Evolutionary conservation across 345 rosid genomes (phyloP), one percentile per base, ranked within the genome.

Genomic region (Hirschfeldia incana): DNA sequence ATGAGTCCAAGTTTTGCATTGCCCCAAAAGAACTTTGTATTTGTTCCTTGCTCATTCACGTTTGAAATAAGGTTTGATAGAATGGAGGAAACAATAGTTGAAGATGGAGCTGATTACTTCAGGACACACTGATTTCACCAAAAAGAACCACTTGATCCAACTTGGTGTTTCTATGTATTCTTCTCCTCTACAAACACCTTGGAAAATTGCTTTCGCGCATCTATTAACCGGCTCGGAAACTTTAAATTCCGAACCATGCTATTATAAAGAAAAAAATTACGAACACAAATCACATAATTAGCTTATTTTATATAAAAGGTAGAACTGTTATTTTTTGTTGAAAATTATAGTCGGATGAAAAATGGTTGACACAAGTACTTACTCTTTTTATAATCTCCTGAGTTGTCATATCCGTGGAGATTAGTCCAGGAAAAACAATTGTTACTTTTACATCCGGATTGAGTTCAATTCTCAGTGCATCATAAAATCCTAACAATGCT

Each of bases 91-190:
- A 59, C 2, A 59, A 26, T 59, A 59, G 63, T 59, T 59, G n/a
- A 26, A 59, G 30, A 59, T 59, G 63, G 63, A 59, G 32, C 4
- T 26, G 30, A 59, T 26, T 26, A 59, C 30, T 59, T 59, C 63
- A 59, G 63, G 63, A 10, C 63, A 59, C 63, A 59, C 32, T 9
- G 32, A 12, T 32, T 59, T 59, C 63, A 59, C 63, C 30, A 59
- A 59, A 26, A 59, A 59, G 63, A 59, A 59, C 30, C 63, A 59
- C 63, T 59, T 59, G 5, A 59, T 58, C 63, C 63, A 58, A 58
- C 63, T 26, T 59, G 62, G 62, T 57, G 62, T 59, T 59, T 59
- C 32, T 26, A 59, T 27, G 32, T 59, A 59, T 59, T 12, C 30
- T 59, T 59, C 63, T 59, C 63, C 62, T 58, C 62, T 9, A 58